Percentiles rank a stretch among this genome's conserved stretches.
phyloP scores from a whole-genome alignment of 2,329 filamentous ascomycete species.

The Fusarium fujikuroi region DNA sequence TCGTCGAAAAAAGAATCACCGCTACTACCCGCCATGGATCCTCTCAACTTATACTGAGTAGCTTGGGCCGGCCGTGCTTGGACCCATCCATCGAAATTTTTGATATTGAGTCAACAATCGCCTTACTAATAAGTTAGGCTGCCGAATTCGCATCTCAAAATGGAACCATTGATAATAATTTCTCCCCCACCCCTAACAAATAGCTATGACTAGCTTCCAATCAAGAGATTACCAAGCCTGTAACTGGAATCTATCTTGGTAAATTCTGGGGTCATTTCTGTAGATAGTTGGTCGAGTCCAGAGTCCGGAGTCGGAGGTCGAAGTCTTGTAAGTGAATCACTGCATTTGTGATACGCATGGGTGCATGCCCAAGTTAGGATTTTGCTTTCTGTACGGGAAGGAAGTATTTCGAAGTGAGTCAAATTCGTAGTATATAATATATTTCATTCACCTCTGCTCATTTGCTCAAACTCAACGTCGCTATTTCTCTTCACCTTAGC shows the following conservation, averaged over 20 bases:
- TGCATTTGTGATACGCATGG: neutral
- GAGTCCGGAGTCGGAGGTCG: constrained; percentile 13
- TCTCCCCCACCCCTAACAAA: neutral
- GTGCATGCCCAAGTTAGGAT: neutral
- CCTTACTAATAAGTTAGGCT: too few species aligned
- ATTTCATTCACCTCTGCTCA: neutral
- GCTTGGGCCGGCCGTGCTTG: neutral
- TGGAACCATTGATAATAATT: neutral
- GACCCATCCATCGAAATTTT: neutral
- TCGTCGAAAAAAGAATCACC: neutral
- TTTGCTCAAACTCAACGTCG: neutral
- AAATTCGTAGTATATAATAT: neutral
- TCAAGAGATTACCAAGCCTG: neutral
- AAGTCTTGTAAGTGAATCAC: constrained; percentile 25
- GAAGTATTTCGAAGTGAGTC: neutral
- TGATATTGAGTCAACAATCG: constrained; percentile 2
- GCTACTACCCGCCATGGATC: neutral
- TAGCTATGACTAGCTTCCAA: neutral
- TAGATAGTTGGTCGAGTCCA: neutral
- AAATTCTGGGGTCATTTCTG: neutral
- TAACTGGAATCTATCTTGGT: neutral
- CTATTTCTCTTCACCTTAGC: neutral
- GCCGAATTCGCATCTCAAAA: constrained; percentile 9
- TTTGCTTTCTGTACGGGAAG: neutral
- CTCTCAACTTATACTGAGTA: neutral